Base-by-base conservation (phyloP, 257 asterid genomes). In the Nemophila menziesii region DNA sequence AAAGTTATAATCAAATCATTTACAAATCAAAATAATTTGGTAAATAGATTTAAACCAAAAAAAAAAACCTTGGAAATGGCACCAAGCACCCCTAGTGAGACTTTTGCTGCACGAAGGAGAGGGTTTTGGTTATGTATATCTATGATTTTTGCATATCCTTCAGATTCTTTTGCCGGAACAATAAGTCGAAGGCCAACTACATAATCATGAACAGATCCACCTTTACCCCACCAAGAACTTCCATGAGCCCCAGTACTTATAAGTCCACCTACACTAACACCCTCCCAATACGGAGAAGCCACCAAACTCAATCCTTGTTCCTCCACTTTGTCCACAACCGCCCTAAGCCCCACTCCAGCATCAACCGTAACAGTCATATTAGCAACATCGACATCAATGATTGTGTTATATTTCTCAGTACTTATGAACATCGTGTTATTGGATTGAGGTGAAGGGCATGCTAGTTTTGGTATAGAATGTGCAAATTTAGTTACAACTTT, bases 271-370 rank as follows among this genome's bases (percentile, higher is more conserved):
- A 82, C 81, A 39, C 84, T 82, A 0, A 77, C 92, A 6, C 97
- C 94, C 54, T 82, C 94, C 93, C 93, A 86, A 33, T 82, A 86
- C 8, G 95, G 79, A 22, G 94, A 58, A 1, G 89, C 89, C 77
- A 51, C 92, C 60, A 82, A 51, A 52, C 94, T 77, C 65, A 82
- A 40, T 62, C 81, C 92, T 48, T 41, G 69, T 42, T 21, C 59
- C 67, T 62, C 93, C 68, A 73, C 84, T 54, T 48, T 24, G 54
- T 79, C 70, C 15, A 82, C 22, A 10, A 19, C 4, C 14, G 13
- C 73, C 52, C 97, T 67, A 0, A 86, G 69, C 21, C 78, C 74
- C 10, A 69, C 94, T 0, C 97, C 94, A 0, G 81, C 68, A 39
- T 79, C 97, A 29, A 61, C 93, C 36, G 86, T 79, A 33, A 71